Conservation (phyloP, 2,329 filamentous ascomycete species). For the Sodiomyces alkalinus region DNA sequence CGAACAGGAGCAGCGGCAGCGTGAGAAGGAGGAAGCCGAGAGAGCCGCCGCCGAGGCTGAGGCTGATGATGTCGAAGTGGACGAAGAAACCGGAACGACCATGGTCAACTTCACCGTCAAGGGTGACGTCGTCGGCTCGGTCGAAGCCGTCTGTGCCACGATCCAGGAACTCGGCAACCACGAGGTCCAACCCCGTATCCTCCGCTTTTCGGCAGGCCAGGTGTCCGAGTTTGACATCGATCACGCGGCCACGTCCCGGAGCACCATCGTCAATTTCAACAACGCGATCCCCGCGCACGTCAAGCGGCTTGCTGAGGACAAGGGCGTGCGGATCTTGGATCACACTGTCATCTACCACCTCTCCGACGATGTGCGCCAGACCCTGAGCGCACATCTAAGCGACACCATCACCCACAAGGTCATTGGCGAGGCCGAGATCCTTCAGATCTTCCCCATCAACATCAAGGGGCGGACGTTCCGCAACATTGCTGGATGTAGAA, state of each 20-base stretch:
- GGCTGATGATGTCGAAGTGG: constrained; percentile 20
- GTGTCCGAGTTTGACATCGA: constrained; percentile 80
- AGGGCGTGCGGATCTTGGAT: constrained; percentile 64
- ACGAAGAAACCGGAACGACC: constrained; percentile 25
- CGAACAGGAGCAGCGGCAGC: constrained; percentile 49
- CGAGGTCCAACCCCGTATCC: constrained; percentile 62
- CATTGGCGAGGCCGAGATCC: constrained; percentile 74
- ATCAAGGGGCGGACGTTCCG: constrained; percentile 54
- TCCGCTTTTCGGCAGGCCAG: constrained; percentile 63
- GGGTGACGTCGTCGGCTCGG: constrained; percentile 84
- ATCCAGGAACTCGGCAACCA: constrained; percentile 69
- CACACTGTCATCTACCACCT: constrained; percentile 78
- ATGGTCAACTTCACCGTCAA: constrained; percentile 75
- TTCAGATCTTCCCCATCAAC: constrained; percentile 73
- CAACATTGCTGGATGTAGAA: constrained; percentile 74
- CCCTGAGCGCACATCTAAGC: constrained; percentile 54
- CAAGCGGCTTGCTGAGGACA: constrained; percentile 49
- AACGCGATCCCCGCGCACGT: constrained; percentile 52
- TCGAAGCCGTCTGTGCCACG: constrained; percentile 72
- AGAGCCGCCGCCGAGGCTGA: constrained; percentile 19
- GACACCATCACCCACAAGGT: constrained; percentile 54
- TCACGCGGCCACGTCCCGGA: constrained; percentile 63
- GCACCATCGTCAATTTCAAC: constrained; percentile 79
- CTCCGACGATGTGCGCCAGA: constrained; percentile 53
- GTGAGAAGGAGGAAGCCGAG: constrained; percentile 27